These are phyloP conservation scores for Alternaria panax DNA, from an alignment of 2,329 filamentous ascomycete genomes.

Conservation along the genomic window DNA sequence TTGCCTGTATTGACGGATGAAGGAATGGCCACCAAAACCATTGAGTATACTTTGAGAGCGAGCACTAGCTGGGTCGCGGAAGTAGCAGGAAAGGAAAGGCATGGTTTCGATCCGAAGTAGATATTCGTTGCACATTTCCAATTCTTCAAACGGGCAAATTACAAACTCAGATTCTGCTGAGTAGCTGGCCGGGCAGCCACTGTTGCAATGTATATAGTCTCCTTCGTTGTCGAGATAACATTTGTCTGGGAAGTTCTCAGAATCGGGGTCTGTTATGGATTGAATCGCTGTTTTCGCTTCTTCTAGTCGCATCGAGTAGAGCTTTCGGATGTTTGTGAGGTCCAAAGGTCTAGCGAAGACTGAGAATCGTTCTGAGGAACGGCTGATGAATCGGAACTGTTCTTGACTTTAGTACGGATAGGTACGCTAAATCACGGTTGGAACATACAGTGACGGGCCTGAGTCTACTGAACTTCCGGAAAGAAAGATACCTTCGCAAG, in stretches of 20 bases:
- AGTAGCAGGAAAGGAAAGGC: neutral
- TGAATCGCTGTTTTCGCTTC: neutral
- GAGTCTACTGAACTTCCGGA: neutral
- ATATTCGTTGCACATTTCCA: neutral
- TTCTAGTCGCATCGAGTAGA: neutral
- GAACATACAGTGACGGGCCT: neutral
- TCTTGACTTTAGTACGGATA: neutral
- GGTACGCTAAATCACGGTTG: neutral
- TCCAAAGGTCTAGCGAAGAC: neutral
- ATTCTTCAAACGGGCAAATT: neutral
- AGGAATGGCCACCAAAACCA: neutral
- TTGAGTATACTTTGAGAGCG: neutral
- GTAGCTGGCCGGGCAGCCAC: neutral
- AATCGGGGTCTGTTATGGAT: neutral
- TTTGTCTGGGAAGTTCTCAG: neutral
- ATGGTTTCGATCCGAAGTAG: neutral
- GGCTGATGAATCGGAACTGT: neutral
- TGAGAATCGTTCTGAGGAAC: neutral
- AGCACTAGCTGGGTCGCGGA: neutral
- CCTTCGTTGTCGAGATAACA: neutral
- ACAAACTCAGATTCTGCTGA: accelerated
- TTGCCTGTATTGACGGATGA: neutral
- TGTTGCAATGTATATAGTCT: neutral
- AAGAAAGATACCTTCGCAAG: neutral
- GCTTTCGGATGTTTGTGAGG: neutral